Base-by-base conservation (phyloP, 257 asterid genomes). In the Solanum bulbocastanum region DNA sequence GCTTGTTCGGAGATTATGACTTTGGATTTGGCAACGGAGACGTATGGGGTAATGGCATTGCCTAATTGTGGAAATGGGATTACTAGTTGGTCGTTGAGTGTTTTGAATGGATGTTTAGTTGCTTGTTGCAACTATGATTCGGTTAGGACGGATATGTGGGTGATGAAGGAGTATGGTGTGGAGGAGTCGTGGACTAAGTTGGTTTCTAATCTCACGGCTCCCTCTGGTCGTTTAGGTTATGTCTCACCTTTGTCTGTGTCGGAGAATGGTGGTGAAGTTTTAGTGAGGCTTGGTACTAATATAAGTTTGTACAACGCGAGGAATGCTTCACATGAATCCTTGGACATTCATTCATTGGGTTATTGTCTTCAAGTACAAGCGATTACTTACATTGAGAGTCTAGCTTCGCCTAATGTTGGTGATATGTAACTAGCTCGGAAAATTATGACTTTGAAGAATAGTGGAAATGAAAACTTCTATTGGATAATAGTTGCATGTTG, bases 131-230 rank as follows among this genome's bases (percentile, higher is more conserved):
- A 88, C 27, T 78, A 78, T 72, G 0, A 33, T 25, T 11, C 20
- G 10, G 36, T 87, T 33, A 33, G 10, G n/a, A 65, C 46, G 87
- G 90, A 90, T 86, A 72, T 92, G 62, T 92, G 94, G 94, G 87
- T 87, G 89, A 83, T 92, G 93, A 88, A 86, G 68, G 90, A 90
- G 84, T 87, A 91, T 42, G 91, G 92, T 11, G 88, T 78, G 27
- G 73, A 4, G 23, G 90, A 89, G 13, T 91, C 93, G 11, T 92
- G 94, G 93, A 81, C 58, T 32, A 91, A 88, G 60, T 33, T 91
- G 69, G 86, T 68, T 7, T 36, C 87, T 10, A 25, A 12, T 3
- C 18, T 91, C 9, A 42, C 90, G 3, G 69, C 85, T 10, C 40
- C 49, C 13, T 20, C 30, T 10, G 30, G 35, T 42, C 58, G 25